A percentile compares a stretch with the other conserved stretches of the same genome.
Evolutionary conservation across 2,329 filamentous ascomycete species (phyloP).

Genomic region (Trichophaea hybrida): DNA sequence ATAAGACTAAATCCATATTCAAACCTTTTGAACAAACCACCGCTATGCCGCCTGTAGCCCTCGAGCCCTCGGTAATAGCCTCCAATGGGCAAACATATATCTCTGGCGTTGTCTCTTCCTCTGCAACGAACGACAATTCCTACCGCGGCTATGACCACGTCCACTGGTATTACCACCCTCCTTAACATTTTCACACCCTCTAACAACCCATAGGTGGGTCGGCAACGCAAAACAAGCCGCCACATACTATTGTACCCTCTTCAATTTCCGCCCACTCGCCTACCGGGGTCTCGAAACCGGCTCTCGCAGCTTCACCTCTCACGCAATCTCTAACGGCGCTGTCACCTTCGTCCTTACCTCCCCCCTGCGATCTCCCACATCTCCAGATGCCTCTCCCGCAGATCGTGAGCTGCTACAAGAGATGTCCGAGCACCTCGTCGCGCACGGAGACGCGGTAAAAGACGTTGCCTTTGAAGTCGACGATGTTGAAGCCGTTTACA

Average conservation of each 20-base stretch:
- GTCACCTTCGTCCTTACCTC: constrained; percentile 76
- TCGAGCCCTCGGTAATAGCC: constrained; percentile 34
- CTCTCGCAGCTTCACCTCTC: constrained; percentile 63
- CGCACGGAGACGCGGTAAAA: constrained; percentile 85
- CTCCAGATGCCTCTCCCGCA: constrained; percentile 39
- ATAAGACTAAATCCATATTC: too few relatives aligned
- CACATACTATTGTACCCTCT: constrained; percentile 70
- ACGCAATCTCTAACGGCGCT: constrained; percentile 63
- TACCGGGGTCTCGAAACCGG: constrained; percentile 83
- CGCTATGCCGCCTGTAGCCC: constrained; percentile 40
- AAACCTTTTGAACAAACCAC: neutral
- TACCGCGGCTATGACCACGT: constrained; percentile 40
- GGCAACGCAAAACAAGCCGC: constrained; percentile 94
- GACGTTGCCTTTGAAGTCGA: constrained; percentile 94
- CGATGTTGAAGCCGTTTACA: constrained; percentile 66
- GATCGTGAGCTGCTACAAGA: constrained; percentile 55
- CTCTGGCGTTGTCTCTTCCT: constrained; percentile 30
- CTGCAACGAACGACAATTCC: constrained; percentile 35
- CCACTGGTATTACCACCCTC: constrained; percentile 28
- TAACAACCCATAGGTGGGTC: constrained; percentile 35
- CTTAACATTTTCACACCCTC: neutral
- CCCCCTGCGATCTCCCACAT: constrained; percentile 49
- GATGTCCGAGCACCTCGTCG: constrained; percentile 69
- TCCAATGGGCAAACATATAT: constrained; percentile 26
- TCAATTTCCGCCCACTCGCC: constrained; percentile 71